Evolutionary conservation across 129 eudicot species (phyloP), one percentile per base, ranked within the genome.

Genomic region (Artemisia argyi): DNA sequence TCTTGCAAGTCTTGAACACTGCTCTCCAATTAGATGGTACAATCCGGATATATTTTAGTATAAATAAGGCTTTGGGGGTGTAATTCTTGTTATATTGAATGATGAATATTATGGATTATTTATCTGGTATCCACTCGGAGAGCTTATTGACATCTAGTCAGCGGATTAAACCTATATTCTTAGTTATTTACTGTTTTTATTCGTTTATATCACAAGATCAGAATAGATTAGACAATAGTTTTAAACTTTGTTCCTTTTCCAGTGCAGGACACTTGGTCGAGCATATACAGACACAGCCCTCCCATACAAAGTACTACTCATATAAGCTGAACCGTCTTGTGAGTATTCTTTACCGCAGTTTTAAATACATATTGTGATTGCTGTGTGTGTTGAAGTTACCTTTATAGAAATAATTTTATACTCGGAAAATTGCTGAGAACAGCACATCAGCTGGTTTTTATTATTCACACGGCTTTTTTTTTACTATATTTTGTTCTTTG

Each of bases 201-300:
- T 30, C 35, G 6, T 30, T 30, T 4, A 3, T 30, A 30, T 30
- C 35, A 30, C 35, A 3, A 30, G 35, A 30, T 30, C 35, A 30
- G 35, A 30, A 30, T 30, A 30, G 35, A 30, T 30, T 30, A 30
- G 35, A 30, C 35, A 1, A 3, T 3, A 30, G 35, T 30, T 30
- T 30, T 4, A 11, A 50, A 8, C 13, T 50, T 20, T 11, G 57
- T 51, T 20, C 2, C 14, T 74, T 74, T 75, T 20, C 3, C 97
- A 89, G 96, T 81, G 89, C 82, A 79, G 98, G 98, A 70, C 98
- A 92, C 68, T 77, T 92, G 84, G 66, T 69, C 19, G 84, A 85
- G 84, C 98, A 92, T 74, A 83, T 92, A 64, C 83, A 9, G 68
- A 66, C 61, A 26, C 89, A 87, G 69, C 88, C 94, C 49, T 81